Conservation (phyloP, 306 rosid genomes). For the Abrus precatorius region DNA sequence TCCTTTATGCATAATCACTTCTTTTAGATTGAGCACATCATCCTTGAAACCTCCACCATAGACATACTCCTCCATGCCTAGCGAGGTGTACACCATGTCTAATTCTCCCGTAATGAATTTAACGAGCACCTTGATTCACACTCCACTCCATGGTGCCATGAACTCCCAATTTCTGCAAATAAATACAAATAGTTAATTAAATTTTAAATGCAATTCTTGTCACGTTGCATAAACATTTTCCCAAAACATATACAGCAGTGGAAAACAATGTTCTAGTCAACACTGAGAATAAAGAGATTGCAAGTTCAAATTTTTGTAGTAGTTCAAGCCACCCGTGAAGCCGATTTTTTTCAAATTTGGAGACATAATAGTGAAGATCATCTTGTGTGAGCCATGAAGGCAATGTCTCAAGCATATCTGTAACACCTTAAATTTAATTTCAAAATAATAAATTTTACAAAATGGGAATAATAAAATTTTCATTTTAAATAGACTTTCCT, state of each 20-base stretch:
- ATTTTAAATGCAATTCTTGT: background rate
- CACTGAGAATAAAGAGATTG: background rate
- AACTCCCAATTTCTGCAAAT: constrained; percentile 59
- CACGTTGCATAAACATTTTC: background rate
- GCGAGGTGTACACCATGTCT: constrained; percentile 49
- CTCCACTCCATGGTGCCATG: constrained; percentile 50
- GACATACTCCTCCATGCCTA: constrained; percentile 33
- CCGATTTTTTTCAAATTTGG: constrained; percentile 55
- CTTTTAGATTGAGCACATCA: constrained; percentile 54
- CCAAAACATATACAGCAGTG: no score
- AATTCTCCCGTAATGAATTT: constrained; percentile 56
- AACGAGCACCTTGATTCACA: constrained; percentile 47
- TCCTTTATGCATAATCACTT: constrained; percentile 54
- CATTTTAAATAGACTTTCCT: no score
- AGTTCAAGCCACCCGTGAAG: constrained; percentile 62
- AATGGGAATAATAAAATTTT: no score
- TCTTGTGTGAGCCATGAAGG: constrained; percentile 64
- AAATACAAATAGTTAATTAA: background rate
- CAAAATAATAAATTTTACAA: no score
- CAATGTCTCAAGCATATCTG: constrained; percentile 14
- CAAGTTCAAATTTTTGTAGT: constrained; percentile 51
- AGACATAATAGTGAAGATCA: constrained; percentile 55
- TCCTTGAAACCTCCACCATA: constrained; percentile 53
- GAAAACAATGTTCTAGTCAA: no score
- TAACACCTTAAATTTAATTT: no score